Percentiles rank a stretch among this genome's conserved stretches.
phyloP scores from a whole-genome alignment of 768 basidiomycete species.

The Phylloporus sp. region DNA sequence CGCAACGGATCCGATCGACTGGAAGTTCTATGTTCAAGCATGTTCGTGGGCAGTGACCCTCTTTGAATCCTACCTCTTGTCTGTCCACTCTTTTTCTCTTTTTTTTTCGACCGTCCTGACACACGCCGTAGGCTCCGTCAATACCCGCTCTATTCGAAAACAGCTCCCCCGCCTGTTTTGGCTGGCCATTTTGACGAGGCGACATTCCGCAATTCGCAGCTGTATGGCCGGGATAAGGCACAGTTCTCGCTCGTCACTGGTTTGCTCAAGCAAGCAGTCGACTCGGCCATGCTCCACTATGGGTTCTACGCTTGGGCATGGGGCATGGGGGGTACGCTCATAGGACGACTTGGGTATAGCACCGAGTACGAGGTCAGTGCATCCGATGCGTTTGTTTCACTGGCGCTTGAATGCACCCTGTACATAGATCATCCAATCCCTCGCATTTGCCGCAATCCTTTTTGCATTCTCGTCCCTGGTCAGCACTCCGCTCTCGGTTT shows the following conservation, averaged over 20 bases:
- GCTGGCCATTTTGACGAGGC: constrained; percentile 61
- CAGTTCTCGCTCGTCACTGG: constrained; percentile 72
- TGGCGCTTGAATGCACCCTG: background rate
- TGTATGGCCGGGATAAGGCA: constrained; percentile 89
- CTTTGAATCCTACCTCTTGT: constrained; percentile 88
- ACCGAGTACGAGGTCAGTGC: constrained; percentile 61
- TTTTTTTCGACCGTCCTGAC: background rate
- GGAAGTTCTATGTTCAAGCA: constrained; percentile 74
- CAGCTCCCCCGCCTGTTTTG: constrained; percentile 64
- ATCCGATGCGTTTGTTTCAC: background rate
- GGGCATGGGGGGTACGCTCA: constrained; percentile 50
- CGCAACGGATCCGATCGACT: constrained; percentile 65
- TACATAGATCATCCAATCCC: constrained; percentile 63
- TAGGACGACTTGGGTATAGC: constrained; percentile 56
- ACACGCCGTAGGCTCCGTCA: constrained; percentile 53
- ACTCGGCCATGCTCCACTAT: constrained; percentile 64
- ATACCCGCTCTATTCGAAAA: constrained; percentile 78
- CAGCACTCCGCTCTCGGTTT: constrained; percentile 69
- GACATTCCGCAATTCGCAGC: constrained; percentile 84
- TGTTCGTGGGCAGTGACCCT: constrained; percentile 75
- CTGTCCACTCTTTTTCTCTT: constrained; percentile 28
- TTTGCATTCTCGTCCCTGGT: constrained; percentile 64
- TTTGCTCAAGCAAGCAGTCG: constrained; percentile 66
- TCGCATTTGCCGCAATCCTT: constrained; percentile 67
- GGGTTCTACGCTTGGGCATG: constrained; percentile 85